These are phyloP conservation scores for Huiozyma naganishii DNA, from an alignment of 805 yeast genomes.

Conservation along the genomic window DNA sequence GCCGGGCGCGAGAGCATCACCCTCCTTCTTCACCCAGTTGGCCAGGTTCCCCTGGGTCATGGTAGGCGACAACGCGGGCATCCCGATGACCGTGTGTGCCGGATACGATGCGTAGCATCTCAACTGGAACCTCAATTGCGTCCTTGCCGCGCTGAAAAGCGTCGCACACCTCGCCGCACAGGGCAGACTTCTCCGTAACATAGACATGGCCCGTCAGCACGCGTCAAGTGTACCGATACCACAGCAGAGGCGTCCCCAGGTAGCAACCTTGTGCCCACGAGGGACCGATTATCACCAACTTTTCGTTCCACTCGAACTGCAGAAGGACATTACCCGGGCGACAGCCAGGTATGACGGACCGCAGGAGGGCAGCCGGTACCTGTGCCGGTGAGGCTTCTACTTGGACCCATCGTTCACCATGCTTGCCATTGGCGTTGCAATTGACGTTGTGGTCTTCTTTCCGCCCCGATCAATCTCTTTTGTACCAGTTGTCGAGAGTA, in stretches of 20 bases:
- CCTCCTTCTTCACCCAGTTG: slow-evolving; percentile 80
- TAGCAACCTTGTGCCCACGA: background rate
- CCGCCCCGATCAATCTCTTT: background rate
- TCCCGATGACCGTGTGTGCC: slow-evolving; percentile 75
- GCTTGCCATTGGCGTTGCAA: background rate
- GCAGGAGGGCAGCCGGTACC: too few species aligned
- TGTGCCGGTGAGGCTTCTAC: too few species aligned
- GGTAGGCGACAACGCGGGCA: slow-evolving; percentile 99
- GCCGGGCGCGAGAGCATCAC: slow-evolving; percentile 84
- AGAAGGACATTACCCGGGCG: too few species aligned
- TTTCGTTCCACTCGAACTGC: too few species aligned
- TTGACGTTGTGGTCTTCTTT: background rate
- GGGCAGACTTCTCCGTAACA: slow-evolving; percentile 21
- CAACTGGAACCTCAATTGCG: slow-evolving; percentile 14
- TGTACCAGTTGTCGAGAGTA: slow-evolving; percentile 18
- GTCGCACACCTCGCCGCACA: slow-evolving; percentile 14
- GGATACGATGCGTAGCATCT: slow-evolving; percentile 47
- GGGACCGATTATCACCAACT: too few species aligned
- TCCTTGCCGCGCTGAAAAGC: slow-evolving; percentile 7
- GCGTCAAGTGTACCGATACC: background rate
- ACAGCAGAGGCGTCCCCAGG: background rate
- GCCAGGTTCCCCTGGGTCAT: slow-evolving; percentile 95
- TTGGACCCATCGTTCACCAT: background rate
- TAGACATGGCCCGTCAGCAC: slow-evolving; percentile 18
- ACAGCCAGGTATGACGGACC: too few species aligned